phyloP scores from a whole-genome alignment of 768 basidiomycete species.

The Rhodotorula diobovata region DNA sequence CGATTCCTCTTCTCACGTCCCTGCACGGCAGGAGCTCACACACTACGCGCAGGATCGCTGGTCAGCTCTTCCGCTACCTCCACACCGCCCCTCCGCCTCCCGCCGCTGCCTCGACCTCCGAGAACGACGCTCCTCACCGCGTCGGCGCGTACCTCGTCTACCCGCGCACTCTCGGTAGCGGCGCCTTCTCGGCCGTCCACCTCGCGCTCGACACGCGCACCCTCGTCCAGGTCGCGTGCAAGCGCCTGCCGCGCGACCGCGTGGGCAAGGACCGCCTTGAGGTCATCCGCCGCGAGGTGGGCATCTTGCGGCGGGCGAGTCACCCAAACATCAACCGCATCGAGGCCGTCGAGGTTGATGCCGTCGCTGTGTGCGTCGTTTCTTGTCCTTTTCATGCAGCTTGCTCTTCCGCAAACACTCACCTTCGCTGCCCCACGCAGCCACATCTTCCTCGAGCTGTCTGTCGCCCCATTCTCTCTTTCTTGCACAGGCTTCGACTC shows the following conservation, averaged over 20 bases:
- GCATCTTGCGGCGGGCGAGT: constrained; percentile 8
- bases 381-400: background rate
- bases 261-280: background rate
- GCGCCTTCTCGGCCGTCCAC: constrained; percentile 19
- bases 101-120: background rate
- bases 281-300: constrained; percentile 18
- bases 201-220: constrained; percentile 17
- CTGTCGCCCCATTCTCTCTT: background rate
- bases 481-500: background rate
- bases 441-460: constrained; percentile 37
- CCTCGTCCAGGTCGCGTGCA: constrained; percentile 33
- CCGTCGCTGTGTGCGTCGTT: background rate
- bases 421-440: background rate
- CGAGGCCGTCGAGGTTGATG: constrained; percentile 10
- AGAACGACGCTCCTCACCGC: background rate
- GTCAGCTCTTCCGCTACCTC: constrained; percentile 21
- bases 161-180: constrained; percentile 16
- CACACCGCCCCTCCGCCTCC: constrained; percentile 1
- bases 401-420: background rate
- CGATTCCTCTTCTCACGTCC: background rate
- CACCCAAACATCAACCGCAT: constrained; percentile 38
- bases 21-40: too few species aligned
- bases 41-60: constrained; percentile 11
- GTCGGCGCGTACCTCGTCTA: constrained; percentile 24
- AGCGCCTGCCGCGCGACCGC: constrained; percentile 1